Conservation (phyloP, 2,329 filamentous ascomycete genomes). For the Emergomyces africanus region DNA sequence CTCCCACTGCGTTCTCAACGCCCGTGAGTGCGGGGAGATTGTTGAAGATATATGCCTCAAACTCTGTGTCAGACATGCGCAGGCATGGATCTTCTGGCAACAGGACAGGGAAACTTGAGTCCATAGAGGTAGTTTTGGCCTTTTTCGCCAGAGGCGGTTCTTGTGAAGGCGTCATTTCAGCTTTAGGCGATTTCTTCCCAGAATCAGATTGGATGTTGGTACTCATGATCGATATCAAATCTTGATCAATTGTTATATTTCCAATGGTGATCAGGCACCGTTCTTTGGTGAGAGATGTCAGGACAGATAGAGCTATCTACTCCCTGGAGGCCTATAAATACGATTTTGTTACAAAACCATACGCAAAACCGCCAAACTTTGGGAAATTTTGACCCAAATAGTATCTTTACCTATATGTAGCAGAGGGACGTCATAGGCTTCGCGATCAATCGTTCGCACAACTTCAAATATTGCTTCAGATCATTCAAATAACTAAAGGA, state of each 20-base stretch:
- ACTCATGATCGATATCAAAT: background rate
- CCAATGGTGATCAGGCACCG: background rate
- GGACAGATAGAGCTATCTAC: background rate
- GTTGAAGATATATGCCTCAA: slow-evolving; percentile 3
- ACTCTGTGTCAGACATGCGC: slow-evolving; percentile 2
- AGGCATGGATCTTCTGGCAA: slow-evolving; percentile 9
- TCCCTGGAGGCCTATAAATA: background rate
- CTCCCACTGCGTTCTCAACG: slow-evolving; percentile 15
- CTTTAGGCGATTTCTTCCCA: background rate
- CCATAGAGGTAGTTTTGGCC: slow-evolving; percentile 4
- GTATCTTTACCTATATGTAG: background rate
- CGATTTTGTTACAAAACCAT: background rate
- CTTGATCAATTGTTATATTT: background rate
- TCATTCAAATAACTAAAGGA: too few relatives aligned
- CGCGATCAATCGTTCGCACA: too few relatives aligned
- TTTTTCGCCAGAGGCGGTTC: background rate
- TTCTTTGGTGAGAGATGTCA: background rate
- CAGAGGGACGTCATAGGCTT: too few relatives aligned
- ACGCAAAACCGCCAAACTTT: background rate
- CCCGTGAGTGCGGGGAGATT: background rate
- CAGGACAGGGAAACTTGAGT: slow-evolving; percentile 8
- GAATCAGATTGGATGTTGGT: background rate
- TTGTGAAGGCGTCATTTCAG: background rate
- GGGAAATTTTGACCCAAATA: background rate
- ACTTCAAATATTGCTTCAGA: too few relatives aligned